phyloP scores from a whole-genome alignment of 1,284 basidiomycete genomes.

The Coniferiporia sulphurascens region DNA sequence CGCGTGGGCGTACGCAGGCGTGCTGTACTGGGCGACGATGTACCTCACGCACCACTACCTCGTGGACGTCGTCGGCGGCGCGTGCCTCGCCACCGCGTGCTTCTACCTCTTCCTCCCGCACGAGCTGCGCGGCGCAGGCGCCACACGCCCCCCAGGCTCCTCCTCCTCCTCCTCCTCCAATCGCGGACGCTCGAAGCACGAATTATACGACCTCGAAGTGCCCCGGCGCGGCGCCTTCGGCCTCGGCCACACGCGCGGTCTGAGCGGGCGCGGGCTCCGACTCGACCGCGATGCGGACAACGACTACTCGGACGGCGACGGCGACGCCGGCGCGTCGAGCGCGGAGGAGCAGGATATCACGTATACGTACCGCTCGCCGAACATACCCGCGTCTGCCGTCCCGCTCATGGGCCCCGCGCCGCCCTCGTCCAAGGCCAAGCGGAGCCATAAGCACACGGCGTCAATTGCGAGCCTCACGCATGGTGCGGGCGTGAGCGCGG shows the following conservation, averaged over 20 bases:
- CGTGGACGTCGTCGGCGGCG: constrained; percentile 93
- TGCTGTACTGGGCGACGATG: constrained; percentile 98
- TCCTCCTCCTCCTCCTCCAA: constrained; percentile 26
- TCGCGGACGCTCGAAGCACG: constrained; percentile 52
- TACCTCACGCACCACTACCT: constrained; percentile 97
- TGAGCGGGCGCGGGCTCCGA: constrained; percentile 31
- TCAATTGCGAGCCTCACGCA: constrained; percentile 74
- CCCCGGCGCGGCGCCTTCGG: constrained; percentile 27
- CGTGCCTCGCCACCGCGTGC: constrained; percentile 80
- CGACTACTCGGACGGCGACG: constrained; percentile 25
- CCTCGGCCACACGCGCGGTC: constrained; percentile 21
- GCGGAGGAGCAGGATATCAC: constrained; percentile 63
- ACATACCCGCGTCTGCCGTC: constrained; percentile 31
- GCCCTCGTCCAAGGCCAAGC: constrained; percentile 22
- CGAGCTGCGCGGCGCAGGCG: constrained; percentile 60
- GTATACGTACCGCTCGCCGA: constrained; percentile 64
- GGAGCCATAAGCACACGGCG: constrained; percentile 67
- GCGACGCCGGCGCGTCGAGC: constrained; percentile 51
- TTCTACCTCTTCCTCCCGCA: constrained; percentile 90
- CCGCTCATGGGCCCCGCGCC: constrained; percentile 27
- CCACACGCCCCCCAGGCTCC: constrained; percentile 43
- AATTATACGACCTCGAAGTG: constrained; percentile 63
- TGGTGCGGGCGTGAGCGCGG: constrained; percentile 35
- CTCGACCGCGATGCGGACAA: constrained; percentile 28
- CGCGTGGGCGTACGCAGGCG: constrained; percentile 83